Percentiles rank a stretch among this genome's conserved stretches.
Conservation (phyloP, 116 monocot species). For the Papilionanthe hybrid region DNA sequence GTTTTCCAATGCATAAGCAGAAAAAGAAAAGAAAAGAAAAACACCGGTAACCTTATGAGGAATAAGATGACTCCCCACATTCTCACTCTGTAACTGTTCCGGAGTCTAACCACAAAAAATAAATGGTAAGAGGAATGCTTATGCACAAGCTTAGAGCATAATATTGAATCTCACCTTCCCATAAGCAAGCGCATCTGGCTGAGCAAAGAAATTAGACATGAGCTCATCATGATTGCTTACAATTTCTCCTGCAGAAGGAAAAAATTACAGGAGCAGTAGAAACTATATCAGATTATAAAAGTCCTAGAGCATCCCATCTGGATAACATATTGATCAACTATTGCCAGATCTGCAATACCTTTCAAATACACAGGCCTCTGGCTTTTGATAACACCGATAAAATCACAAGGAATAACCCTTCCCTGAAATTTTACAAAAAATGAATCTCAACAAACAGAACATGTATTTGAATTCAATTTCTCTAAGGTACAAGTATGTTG, state of each 20-base stretch:
- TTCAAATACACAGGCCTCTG: constrained; percentile 87
- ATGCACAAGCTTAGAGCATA: neutral
- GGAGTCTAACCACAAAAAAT: constrained; percentile 44
- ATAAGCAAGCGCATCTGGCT: constrained; percentile 98
- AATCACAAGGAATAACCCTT: constrained; percentile 95
- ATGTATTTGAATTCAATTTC: neutral
- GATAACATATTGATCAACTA: neutral
- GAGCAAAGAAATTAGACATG: constrained; percentile 99
- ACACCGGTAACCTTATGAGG: constrained; percentile 74
- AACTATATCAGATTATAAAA: constrained; percentile 3
- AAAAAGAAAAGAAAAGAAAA: constrained; percentile 6
- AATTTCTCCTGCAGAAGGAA: constrained; percentile 50
- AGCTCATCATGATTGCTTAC: constrained; percentile 98
- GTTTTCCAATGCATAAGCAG: neutral
- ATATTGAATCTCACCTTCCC: constrained; percentile 60
- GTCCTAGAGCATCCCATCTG: neutral
- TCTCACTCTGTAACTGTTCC: constrained; percentile 58
- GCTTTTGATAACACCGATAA: constrained; percentile 77
- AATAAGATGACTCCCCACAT: constrained; percentile 71
- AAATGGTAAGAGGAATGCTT: neutral
- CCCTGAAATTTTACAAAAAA: constrained; percentile 50
- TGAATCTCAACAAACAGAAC: neutral
- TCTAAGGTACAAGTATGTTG: neutral
- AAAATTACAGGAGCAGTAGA: neutral
- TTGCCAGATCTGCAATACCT: constrained; percentile 31